phyloP scores from a whole-genome alignment of 2,329 filamentous ascomycete species.

The Phoma herbarum region DNA sequence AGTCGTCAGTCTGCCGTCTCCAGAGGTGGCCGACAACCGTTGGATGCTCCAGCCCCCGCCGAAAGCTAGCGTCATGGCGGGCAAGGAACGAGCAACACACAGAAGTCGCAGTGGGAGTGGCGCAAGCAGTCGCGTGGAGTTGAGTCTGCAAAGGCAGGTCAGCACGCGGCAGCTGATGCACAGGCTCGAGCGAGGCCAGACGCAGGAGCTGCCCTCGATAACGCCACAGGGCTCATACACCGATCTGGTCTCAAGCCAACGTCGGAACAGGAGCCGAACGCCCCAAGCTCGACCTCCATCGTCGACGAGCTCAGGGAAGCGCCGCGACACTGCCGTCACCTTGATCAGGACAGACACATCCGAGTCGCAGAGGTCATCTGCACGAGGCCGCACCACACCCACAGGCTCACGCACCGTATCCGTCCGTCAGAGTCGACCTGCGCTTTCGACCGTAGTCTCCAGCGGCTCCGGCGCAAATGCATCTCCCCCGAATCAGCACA shows the following conservation, averaged over 20 bases:
- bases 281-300: constrained; percentile 42
- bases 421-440: constrained; percentile 40
- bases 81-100: constrained; percentile 73
- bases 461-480: constrained; percentile 37
- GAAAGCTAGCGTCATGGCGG: constrained; percentile 89
- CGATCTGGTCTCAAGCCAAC: constrained; percentile 34
- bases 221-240: constrained; percentile 50
- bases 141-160: constrained; percentile 50
- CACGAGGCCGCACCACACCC: constrained; percentile 20
- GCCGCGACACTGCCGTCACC: constrained; percentile 39
- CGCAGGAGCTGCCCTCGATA: constrained; percentile 45
- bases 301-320: constrained; percentile 41
- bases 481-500: constrained; percentile 12
- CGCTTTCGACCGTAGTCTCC: constrained; percentile 47
- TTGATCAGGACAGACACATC: constrained; percentile 34
- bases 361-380: constrained; percentile 32
- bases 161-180: constrained; percentile 51
- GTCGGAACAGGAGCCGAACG: constrained; percentile 45
- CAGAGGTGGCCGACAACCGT: constrained; percentile 72
- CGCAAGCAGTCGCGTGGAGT: constrained; percentile 52
- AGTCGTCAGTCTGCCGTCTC: constrained; percentile 78
- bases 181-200: constrained; percentile 48
- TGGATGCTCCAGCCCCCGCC: constrained; percentile 97
- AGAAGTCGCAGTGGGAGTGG: constrained; percentile 65
- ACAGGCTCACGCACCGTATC: constrained; percentile 33